phyloP scores from a whole-genome alignment of 2,329 filamentous ascomycete genomes.

The Paraconiothyrium sp. region DNA sequence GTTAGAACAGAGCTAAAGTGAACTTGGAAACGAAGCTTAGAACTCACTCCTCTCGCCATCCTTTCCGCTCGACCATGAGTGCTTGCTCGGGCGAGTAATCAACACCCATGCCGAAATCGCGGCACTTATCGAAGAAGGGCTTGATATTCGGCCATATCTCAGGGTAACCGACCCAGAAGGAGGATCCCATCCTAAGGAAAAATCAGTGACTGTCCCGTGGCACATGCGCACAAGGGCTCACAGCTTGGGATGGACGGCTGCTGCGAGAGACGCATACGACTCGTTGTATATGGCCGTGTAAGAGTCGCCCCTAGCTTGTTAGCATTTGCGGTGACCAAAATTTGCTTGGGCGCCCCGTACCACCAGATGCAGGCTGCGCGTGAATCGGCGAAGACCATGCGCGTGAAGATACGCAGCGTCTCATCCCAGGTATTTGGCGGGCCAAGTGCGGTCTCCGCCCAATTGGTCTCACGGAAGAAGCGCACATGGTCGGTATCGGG shows the following conservation, averaged over 20 bases:
- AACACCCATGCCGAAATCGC: slow-evolving; percentile 33
- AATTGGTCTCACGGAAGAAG: slow-evolving; percentile 43
- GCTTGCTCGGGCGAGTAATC: slow-evolving; percentile 34
- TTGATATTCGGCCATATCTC: slow-evolving; percentile 37
- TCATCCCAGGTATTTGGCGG: slow-evolving; percentile 36
- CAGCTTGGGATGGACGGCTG: slow-evolving; percentile 38
- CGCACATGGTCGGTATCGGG: slow-evolving; percentile 43
- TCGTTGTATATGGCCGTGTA: slow-evolving; percentile 47
- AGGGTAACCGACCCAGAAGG: slow-evolving; percentile 40
- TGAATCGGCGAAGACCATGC: slow-evolving; percentile 44
- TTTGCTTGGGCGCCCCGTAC: slow-evolving; percentile 26
- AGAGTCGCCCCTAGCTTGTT: slow-evolving; percentile 31
- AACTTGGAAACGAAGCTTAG: not conserved
- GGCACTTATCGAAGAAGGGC: slow-evolving; percentile 37
- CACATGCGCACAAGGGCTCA: not conserved
- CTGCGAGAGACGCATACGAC: slow-evolving; percentile 38
- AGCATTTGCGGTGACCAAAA: not conserved
- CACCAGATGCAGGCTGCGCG: slow-evolving; percentile 47
- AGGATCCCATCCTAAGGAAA: slow-evolving; percentile 35
- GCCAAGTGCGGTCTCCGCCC: slow-evolving; percentile 38
- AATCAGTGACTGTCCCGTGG: not conserved
- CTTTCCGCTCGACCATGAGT: slow-evolving; percentile 40
- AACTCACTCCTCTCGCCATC: slow-evolving; percentile 40
- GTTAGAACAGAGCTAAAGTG: slow-evolving; percentile 6
- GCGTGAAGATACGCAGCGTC: slow-evolving; percentile 41